Base-by-base conservation (phyloP, 1,284 basidiomycete species). In the Pholiota adiposa region DNA sequence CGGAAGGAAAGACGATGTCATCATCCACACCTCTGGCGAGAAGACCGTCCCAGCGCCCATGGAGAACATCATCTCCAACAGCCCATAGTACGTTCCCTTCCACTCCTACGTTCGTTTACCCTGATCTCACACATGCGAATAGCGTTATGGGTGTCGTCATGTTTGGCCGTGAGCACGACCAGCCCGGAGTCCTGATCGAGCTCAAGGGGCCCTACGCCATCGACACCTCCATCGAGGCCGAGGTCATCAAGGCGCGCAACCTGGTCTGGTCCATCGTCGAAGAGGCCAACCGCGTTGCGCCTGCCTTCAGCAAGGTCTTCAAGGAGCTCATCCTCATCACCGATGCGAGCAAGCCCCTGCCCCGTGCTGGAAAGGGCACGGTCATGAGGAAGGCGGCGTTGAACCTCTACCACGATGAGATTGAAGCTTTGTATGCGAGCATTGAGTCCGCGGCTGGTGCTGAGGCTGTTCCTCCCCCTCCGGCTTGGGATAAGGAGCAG, bases 291-390 rank as follows among this genome's bases (percentile, higher is more conserved):
- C 67, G 62, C 44, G 58, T 63, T 7, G 73, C 72, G 3, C 78
- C 77, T 3, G 69, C 70, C 0, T 77, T 75, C 59, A 76, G 75
- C 52, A 67, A 73, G 36, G 72, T 80, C 16, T 77, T 72, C 65
- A 77, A 77, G 55, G 77, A 77, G 50, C 73, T 77, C 72, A 73
- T 78, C 23, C 38, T 77, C 1, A 56, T 77, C 27, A 64, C 72
- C 0, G 64, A 67, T 0, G 52, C 56, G 0, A 65, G 70, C 1
- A 77, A 74, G 52, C 75, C 73, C 11, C 63, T 78, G 12, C 70
- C 72, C 0, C 65, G 73, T 9, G 58, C 74, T 18, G 70, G 63
- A 14, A 78, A 78, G 55, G 75, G 75, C 0, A 75, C 74, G 0
- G 71, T 78, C 11, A 71, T 71, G 68, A 63, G 72, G 11, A 77